Base-by-base conservation (phyloP, 495 filamentous ascomycete genomes). In the Thermothielavioides terrestris region DNA sequence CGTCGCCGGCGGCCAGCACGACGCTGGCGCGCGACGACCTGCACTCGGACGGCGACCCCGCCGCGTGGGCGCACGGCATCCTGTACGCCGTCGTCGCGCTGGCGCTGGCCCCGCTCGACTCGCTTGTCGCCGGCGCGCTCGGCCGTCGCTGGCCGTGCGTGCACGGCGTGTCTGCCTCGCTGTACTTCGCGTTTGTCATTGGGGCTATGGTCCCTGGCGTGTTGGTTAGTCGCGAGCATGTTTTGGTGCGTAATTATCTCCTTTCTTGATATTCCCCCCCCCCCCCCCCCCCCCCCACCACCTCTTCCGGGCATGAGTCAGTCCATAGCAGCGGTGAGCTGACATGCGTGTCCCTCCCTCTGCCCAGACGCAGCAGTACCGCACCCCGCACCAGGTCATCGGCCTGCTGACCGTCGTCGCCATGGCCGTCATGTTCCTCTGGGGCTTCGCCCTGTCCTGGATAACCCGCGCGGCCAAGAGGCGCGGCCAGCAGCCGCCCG, bases 311-410 rank as follows among this genome's bases (percentile, higher is more conserved):
- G n/a, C n/a, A n/a, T n/a, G n/a, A n/a, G n/a, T n/a, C n/a, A n/a
- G n/a, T n/a, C n/a, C n/a, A n/a, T n/a, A n/a, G n/a, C n/a, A n/a
- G n/a, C n/a, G n/a, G n/a, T n/a, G n/a, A n/a, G 37, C 18, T 43
- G 23, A 44, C 11, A 30, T 14, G n/a, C n/a, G n/a, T n/a, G n/a
- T n/a, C n/a, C n/a, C n/a, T n/a, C n/a, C n/a, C n/a, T n/a, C n/a
- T n/a, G n/a, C n/a, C 18, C 42, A 77, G 72, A 74, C 75, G 31
- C 74, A 73, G 45, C 59, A 68, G 21, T 75, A 74, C 63, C 68
- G 68, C 42, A 74, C 72, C 9, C 64, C 68, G 2, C 81, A 85
- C 56, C 81, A 85, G 53, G 64, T 82, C 45, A 55, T 84, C 42
- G 81, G 81, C 37, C 58, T 81, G 20, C 42, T 79, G 2, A 66